Evolutionary conservation across 108 stramenopile genomes (phyloP).

Genomic region (Bacterosira constricta): DNA sequence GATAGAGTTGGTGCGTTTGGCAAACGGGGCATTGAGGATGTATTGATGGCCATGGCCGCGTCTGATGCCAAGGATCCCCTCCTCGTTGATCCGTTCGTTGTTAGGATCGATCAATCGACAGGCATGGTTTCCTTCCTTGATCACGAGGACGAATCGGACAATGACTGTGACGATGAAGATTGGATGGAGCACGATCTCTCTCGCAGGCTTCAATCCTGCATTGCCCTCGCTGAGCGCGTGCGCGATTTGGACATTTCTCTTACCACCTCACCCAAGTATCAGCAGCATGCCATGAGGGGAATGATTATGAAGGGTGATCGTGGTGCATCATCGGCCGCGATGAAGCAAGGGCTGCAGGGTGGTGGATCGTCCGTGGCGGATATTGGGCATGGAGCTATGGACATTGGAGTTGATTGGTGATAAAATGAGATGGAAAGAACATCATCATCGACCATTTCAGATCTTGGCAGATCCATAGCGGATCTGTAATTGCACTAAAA

Average conservation of each 20-base stretch:
- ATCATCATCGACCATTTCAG: neutral
- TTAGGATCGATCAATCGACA: constrained; percentile 25
- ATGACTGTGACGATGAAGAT: constrained; percentile 30
- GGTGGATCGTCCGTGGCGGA: constrained; percentile 21
- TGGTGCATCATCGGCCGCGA: neutral
- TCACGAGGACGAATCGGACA: constrained; percentile 46
- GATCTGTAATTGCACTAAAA: neutral
- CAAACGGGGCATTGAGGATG: constrained; percentile 20
- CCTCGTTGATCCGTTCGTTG: constrained; percentile 33
- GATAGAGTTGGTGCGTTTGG: constrained; percentile 6
- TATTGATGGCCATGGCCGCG: constrained; percentile 39
- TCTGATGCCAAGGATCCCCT: constrained; percentile 36
- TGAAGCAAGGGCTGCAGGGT: constrained; percentile 31
- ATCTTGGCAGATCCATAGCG: neutral
- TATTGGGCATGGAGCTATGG: constrained; percentile 32
- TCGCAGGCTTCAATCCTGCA: constrained; percentile 41
- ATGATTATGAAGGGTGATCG: constrained; percentile 18
- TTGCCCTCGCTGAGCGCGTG: constrained; percentile 47
- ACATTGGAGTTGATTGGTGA: constrained; percentile 26
- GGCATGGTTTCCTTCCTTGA: constrained; percentile 70
- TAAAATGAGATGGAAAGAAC: neutral
- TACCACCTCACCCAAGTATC: constrained; percentile 54
- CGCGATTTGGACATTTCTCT: constrained; percentile 63
- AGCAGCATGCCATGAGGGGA: constrained; percentile 30
- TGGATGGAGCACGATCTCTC: constrained; percentile 38